Evolutionary conservation across 202 grass and related monocot species (phyloP).

Genomic region (Zoysia matrella): DNA sequence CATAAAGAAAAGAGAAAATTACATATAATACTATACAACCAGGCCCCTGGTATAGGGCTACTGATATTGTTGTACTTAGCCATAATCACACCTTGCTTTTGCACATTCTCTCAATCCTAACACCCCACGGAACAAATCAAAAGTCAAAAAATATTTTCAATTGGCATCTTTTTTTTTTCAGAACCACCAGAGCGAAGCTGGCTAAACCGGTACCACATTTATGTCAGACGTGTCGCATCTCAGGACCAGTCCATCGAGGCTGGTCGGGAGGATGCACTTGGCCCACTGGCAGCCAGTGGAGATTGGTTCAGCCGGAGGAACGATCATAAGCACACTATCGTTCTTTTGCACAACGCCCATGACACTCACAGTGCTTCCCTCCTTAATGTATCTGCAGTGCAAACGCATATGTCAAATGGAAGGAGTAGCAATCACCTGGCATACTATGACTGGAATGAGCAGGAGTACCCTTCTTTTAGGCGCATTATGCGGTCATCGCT

Average conservation of each 20-base stretch:
- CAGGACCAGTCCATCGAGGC: slow-evolving; percentile 80
- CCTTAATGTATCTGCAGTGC: slow-evolving; percentile 84
- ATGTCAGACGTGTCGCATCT: slow-evolving; percentile 91
- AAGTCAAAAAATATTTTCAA: slow-evolving; percentile 55
- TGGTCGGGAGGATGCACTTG: slow-evolving; percentile 75
- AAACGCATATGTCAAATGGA: background rate
- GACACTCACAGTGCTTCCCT: slow-evolving; percentile 95
- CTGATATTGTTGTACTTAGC: slow-evolving; percentile 42
- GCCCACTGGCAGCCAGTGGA: slow-evolving; percentile 84
- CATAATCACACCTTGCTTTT: slow-evolving; percentile 76
- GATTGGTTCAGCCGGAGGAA: slow-evolving; percentile 71
- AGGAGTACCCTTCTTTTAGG: slow-evolving; percentile 91
- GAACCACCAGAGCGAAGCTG: slow-evolving; percentile 4
- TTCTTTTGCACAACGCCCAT: slow-evolving; percentile 93
- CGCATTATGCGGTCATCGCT: slow-evolving; percentile 88
- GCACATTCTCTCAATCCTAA: slow-evolving; percentile 64
- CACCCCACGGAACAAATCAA: slow-evolving; percentile 55
- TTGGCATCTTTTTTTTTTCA: slow-evolving; percentile 30
- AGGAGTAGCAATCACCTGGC: background rate
- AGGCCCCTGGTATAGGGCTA: slow-evolving; percentile 53
- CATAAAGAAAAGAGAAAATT: slow-evolving; percentile 48
- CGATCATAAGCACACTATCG: slow-evolving; percentile 88
- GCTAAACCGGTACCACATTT: slow-evolving; percentile 86
- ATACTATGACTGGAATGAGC: background rate
- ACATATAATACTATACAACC: slow-evolving; percentile 66